Evolutionary conservation across 106 monocot species (phyloP).

Genomic region (Acorus gramineus): DNA sequence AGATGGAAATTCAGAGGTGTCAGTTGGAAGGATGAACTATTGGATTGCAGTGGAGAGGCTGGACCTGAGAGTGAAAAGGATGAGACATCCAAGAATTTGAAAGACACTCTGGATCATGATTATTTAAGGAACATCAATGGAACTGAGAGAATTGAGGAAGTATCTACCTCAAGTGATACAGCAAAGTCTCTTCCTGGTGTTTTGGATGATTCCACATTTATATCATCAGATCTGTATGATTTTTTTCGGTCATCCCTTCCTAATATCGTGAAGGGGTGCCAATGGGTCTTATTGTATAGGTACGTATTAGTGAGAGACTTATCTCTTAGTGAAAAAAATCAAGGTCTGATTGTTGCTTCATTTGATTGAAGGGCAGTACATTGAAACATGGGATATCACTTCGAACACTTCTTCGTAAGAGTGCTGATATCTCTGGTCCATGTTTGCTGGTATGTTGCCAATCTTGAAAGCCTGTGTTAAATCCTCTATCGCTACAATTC

Average conservation of each 20-base stretch:
- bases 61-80: conserved; percentile 26
- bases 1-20: conserved; percentile 32
- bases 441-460: conserved; percentile 60
- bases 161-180: conserved; percentile 14
- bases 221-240: conserved; percentile 55
- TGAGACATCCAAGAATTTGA: conserved; percentile 8
- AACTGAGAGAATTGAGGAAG: conserved; percentile 24
- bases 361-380: conserved; percentile 71
- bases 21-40: conserved; percentile 18
- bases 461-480: background rate
- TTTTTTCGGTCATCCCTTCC: conserved; percentile 75
- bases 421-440: conserved; percentile 48
- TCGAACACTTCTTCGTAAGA: conserved; percentile 69
- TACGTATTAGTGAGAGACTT: conserved; percentile 6
- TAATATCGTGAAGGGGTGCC: conserved; percentile 84
- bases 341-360: conserved; percentile 6
- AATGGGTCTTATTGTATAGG: conserved; percentile 86
- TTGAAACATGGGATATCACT: conserved; percentile 93
- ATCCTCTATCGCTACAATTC: background rate
- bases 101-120: conserved; percentile 3
- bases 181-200: conserved; percentile 27
- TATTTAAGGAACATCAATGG: conserved; percentile 9
- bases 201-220: conserved; percentile 54
- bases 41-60: conserved; percentile 13
- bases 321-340: background rate